Conservation (phyloP, 805 yeast species). For the Peterozyma xylosa region DNA sequence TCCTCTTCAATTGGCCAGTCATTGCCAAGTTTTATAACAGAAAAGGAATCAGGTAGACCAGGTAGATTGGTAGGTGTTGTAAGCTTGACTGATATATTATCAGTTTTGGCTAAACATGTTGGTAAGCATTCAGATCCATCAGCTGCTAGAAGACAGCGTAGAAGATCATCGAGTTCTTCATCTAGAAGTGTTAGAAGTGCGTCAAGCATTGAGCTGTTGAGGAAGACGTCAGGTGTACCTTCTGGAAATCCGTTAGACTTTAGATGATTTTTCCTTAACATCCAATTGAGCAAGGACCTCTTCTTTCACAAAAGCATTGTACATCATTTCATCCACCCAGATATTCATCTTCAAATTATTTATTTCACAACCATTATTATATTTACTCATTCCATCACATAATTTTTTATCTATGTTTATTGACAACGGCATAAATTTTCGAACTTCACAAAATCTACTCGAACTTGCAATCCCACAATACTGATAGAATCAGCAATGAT, state of each 20-base stretch:
- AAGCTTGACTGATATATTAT: constrained; percentile 83
- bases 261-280: neutral
- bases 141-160: constrained; percentile 81
- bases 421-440: no score
- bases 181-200: constrained; percentile 24
- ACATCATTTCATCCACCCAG: no score
- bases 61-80: constrained; percentile 89
- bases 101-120: constrained; percentile 66
- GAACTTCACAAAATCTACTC: no score
- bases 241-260: constrained; percentile 5
- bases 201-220: constrained; percentile 32
- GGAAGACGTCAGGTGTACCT: constrained; percentile 31
- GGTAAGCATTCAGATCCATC: constrained; percentile 78
- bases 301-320: no score
- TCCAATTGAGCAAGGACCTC: no score
- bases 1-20: neutral
- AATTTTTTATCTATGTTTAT: no score
- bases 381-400: no score
- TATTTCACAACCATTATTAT: no score
- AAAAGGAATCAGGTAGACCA: constrained; percentile 40
- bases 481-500: no score
- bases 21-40: constrained; percentile 8
- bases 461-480: no score
- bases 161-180: constrained; percentile 45
- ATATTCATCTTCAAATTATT: no score